These are phyloP conservation scores for Populus hybrid DNA, from an alignment of 441 rosid species.

Conservation along the genomic window DNA sequence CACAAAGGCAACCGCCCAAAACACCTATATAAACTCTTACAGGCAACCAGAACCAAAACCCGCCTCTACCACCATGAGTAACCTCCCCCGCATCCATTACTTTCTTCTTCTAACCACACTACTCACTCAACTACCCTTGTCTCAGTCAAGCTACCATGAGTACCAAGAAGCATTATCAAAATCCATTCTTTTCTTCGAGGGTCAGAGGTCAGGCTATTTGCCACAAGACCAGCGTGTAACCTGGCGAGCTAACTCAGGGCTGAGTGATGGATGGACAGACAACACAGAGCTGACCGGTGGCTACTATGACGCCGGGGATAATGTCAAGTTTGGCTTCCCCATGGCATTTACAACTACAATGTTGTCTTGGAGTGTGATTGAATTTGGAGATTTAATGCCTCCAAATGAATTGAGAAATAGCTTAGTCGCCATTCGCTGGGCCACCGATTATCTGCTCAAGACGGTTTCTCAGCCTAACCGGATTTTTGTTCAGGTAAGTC, in stretches of 20 bases:
- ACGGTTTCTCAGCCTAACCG: slow-evolving; percentile 83
- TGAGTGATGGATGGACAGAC: slow-evolving; percentile 72
- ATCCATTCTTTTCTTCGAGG: slow-evolving; percentile 90
- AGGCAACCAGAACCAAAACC: background rate
- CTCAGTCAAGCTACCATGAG: slow-evolving; percentile 47
- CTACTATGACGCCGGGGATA: slow-evolving; percentile 92
- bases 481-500: slow-evolving; percentile 79
- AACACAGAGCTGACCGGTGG: slow-evolving; percentile 75
- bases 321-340: slow-evolving; percentile 85
- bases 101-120: background rate
- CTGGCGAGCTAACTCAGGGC: slow-evolving; percentile 74
- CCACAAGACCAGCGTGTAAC: slow-evolving; percentile 64
- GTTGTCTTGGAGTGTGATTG: slow-evolving; percentile 85
- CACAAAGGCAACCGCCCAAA: background rate
- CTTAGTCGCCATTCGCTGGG: slow-evolving; percentile 73
- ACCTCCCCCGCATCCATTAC: background rate
- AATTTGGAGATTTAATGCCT: slow-evolving; percentile 83
- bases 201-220: slow-evolving; percentile 83
- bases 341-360: slow-evolving; percentile 88
- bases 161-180: slow-evolving; percentile 77
- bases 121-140: background rate
- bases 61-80: slow-evolving; percentile 13
- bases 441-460: slow-evolving; percentile 73
- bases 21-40: background rate
- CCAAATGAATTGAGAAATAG: slow-evolving; percentile 54